Percentiles rank a stretch among this genome's conserved stretches.
Evolutionary conservation across 75 land plant genomes (phyloP).

Genomic region (Pinus taeda): DNA sequence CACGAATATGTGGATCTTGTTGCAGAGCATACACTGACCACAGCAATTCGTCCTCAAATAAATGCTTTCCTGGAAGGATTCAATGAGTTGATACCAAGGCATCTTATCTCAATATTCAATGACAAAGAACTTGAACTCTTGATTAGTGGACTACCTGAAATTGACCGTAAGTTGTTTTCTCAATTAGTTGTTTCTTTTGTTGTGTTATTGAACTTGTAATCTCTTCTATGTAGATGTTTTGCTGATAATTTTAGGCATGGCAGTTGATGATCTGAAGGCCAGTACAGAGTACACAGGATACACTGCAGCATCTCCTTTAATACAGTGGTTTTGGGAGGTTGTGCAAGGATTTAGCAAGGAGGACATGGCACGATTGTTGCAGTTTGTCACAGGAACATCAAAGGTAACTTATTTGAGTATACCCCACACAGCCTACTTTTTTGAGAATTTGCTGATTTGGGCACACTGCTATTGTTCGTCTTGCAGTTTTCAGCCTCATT

Average conservation of each 20-base stretch:
- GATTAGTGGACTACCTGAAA: slow-evolving; percentile 83
- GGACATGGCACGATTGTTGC: slow-evolving; percentile 75
- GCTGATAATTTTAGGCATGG: neutral
- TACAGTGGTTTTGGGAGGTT: slow-evolving; percentile 89
- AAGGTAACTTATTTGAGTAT: slow-evolving; percentile 39
- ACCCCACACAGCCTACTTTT: neutral
- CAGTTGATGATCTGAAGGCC: slow-evolving; percentile 76
- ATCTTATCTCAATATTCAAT: slow-evolving; percentile 72
- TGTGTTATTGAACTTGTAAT: neutral
- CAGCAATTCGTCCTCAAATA: slow-evolving; percentile 75
- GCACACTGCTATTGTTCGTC: neutral
- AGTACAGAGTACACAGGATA: slow-evolving; percentile 81
- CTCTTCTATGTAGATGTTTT: neutral
- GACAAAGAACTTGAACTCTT: slow-evolving; percentile 81
- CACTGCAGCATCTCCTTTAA: slow-evolving; percentile 61
- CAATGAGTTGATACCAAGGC: slow-evolving; percentile 63
- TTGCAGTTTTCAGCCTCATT: neutral
- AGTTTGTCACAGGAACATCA: slow-evolving; percentile 85
- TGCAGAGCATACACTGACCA: slow-evolving; percentile 67
- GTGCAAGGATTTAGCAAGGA: slow-evolving; percentile 68
- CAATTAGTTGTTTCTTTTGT: neutral
- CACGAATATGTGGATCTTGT: slow-evolving; percentile 77
- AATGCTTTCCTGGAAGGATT: slow-evolving; percentile 71
- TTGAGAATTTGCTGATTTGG: neutral
- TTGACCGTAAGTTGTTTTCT: slow-evolving; percentile 53